These are phyloP conservation scores for Jacaranda mimosifolia DNA, from an alignment of 257 asterid genomes.

Conservation along the genomic window DNA sequence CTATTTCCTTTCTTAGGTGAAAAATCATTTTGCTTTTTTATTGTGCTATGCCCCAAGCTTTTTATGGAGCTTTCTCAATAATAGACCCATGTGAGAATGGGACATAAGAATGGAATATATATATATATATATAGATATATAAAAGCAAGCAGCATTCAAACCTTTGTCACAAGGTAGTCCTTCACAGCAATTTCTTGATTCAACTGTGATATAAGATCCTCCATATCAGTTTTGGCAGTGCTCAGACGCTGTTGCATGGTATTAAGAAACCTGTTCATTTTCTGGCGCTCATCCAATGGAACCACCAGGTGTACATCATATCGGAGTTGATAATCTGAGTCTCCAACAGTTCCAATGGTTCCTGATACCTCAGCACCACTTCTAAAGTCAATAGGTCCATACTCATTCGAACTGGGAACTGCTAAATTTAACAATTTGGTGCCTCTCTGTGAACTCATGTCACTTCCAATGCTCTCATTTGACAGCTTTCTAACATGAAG, in stretches of 20 bases:
- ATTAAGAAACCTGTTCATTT: slow-evolving; percentile 69
- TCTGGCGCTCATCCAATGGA: slow-evolving; percentile 87
- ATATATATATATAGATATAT: no score
- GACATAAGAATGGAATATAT: no score
- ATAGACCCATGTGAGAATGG: background rate
- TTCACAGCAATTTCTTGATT: slow-evolving; percentile 94
- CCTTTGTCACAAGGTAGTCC: slow-evolving; percentile 95
- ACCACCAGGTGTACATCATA: slow-evolving; percentile 73
- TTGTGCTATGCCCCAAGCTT: no score
- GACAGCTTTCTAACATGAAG: slow-evolving; percentile 72
- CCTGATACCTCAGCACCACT: slow-evolving; percentile 56
- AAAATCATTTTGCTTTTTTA: no score
- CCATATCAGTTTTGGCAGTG: slow-evolving; percentile 95
- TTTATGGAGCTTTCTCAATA: background rate
- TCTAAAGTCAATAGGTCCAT: slow-evolving; percentile 53
- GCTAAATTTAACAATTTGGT: slow-evolving; percentile 59
- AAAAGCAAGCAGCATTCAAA: slow-evolving; percentile 46
- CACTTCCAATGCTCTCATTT: slow-evolving; percentile 82
- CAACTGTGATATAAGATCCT: slow-evolving; percentile 95
- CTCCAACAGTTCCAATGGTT: slow-evolving; percentile 48
- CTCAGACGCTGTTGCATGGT: slow-evolving; percentile 79
- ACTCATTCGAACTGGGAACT: slow-evolving; percentile 57
- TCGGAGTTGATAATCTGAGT: slow-evolving; percentile 61
- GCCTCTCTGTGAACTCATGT: slow-evolving; percentile 71
- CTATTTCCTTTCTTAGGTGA: no score